Evolutionary conservation across 1,284 basidiomycete species (phyloP), one percentile per base, ranked within the genome.

Genomic region (Moniliophthora roreri): DNA sequence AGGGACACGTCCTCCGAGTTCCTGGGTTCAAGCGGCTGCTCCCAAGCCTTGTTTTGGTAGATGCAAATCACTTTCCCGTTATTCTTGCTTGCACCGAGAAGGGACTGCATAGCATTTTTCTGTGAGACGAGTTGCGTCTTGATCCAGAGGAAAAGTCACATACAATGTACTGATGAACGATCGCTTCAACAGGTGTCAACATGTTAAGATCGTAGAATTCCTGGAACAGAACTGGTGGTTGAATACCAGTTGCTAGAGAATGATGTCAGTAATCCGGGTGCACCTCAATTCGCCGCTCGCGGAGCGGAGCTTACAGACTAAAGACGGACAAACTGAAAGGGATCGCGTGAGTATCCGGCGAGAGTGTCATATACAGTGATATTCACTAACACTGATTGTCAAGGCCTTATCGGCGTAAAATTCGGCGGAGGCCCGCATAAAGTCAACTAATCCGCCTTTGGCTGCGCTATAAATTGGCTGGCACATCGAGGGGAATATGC

Each of bases 401-500:
- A 62, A 56, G 21, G 54, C 51, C 35, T 59, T 60, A 8, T 28
- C 50, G 0, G 54, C 56, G 28, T 61, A 60, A 24, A 58, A 57
- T 13, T 51, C 36, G 1, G 61, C 61, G 5, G 54, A 46, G n/a
- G 52, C 55, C 37, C 59, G 57, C 53, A 57, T 58, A 21, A 60
- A 62, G 44, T 60, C 49, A 10, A 60, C 39, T 15, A 62, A 50
- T 15, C 51, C 61, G 1, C 58, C 57, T 45, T 62, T 62, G 40
- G 59, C 52, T 34, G 61, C 51, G 32, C 53, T 53, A 46, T 62
- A 62, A 36, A 62, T 47, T 6, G 59, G 58, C 56, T 58, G 52
- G 24, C 50, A 51, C 18, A 41, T 45, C 13, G 48, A 54, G 0
- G 59, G 55, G 11, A 50, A 61, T 38, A 52, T 54, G 0, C 46